Evolutionary conservation across 352 stramenopile species (phyloP).

Genomic region (Chrysophaeum taylorii): DNA sequence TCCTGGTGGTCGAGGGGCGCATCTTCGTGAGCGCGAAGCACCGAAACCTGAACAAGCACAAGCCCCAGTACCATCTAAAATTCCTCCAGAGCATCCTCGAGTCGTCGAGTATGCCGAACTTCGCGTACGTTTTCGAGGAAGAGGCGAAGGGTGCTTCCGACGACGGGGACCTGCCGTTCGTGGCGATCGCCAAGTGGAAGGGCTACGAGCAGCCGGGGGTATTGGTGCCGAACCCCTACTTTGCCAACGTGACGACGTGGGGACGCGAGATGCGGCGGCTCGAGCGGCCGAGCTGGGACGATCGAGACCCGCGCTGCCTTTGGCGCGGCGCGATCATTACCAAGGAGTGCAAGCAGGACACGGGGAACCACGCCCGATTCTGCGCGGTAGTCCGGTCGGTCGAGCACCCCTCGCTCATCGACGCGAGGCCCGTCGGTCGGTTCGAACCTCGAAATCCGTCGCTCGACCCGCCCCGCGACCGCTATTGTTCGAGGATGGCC

Average conservation of each 20-base stretch:
- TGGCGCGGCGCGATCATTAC: no score
- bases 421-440: no score
- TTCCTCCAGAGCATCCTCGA: not conserved
- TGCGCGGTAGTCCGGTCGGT: no score
- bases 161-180: not conserved
- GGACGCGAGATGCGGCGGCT: no score
- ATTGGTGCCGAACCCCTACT: slow-evolving; percentile 11
- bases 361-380: no score
- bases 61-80: slow-evolving; percentile 6
- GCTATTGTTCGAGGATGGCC: not conserved
- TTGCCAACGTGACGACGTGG: slow-evolving; percentile 6
- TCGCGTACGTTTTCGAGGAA: not conserved
- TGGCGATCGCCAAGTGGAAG: not conserved
- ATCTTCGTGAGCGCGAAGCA: not conserved
- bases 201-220: not conserved
- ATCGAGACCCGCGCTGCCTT: no score
- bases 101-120: not conserved
- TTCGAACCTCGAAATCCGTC: no score
- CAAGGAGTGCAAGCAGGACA: no score
- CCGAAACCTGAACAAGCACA: not conserved
- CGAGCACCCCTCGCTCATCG: no score
- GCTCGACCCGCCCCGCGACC: no score
- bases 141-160: not conserved
- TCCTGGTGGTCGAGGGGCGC: no score
- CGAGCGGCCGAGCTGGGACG: no score